Percentiles rank a stretch among this genome's conserved stretches.
Evolutionary conservation across 2,329 filamentous ascomycete species (phyloP).

Genomic region (Colletotrichum graminicola): DNA sequence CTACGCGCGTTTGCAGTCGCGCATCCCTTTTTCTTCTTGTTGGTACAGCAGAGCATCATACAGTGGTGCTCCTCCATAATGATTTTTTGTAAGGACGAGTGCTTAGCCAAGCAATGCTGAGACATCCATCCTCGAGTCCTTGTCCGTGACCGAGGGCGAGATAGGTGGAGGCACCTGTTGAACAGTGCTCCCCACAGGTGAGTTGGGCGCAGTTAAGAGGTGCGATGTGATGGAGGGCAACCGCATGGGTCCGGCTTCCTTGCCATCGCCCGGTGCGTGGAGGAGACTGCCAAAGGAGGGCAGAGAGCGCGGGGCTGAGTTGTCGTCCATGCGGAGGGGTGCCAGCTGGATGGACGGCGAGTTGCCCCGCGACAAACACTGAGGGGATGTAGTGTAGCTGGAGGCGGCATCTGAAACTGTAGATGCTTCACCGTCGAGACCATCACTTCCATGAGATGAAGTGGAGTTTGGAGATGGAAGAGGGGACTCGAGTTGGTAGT

Average conservation of each 20-base stretch:
- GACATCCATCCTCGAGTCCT: conserved; percentile 40
- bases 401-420: conserved; percentile 78
- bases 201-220: conserved; percentile 52
- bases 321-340: conserved; percentile 46
- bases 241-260: conserved; percentile 23
- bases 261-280: conserved; percentile 34
- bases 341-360: conserved; percentile 59
- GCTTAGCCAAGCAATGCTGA: conserved; percentile 30
- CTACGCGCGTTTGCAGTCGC: conserved; percentile 6
- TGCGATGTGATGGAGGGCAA: conserved; percentile 38
- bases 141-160: conserved; percentile 43
- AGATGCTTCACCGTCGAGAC: conserved; percentile 73
- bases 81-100: too few relatives aligned
- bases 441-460: conserved; percentile 64
- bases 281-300: conserved; percentile 47
- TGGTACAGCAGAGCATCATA: conserved; percentile 14
- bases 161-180: conserved; percentile 33
- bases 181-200: conserved; percentile 44
- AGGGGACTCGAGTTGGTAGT: conserved; percentile 50
- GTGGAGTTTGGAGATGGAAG: conserved; percentile 57
- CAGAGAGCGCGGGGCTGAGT: conserved; percentile 43
- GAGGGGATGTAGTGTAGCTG: conserved; percentile 71
- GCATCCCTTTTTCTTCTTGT: not conserved
- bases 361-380: conserved; percentile 51
- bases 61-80: not conserved